Evolutionary conservation across 441 rosid species (phyloP), one percentile per base, ranked within the genome.

Genomic region (Jatropha multifida): DNA sequence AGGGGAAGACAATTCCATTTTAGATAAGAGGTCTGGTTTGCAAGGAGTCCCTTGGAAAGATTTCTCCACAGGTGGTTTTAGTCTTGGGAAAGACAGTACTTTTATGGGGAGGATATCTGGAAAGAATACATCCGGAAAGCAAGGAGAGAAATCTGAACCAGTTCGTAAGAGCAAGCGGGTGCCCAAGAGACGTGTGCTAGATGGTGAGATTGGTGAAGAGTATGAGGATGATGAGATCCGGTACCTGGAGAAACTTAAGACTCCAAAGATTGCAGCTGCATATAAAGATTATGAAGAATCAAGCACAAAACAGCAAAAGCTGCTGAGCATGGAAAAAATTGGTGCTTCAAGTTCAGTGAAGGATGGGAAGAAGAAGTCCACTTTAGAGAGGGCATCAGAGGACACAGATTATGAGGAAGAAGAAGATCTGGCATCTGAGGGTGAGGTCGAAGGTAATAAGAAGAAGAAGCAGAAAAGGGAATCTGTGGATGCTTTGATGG

Each of bases 151-250:
- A 72, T 73, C 82, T 72, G 96, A 89, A 68, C 68, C 89, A 55
- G 86, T 77, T 83, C 97, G 96, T 49, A 94, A 94, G 89, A 87
- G 97, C 87, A 96, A 86, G 85, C 85, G 96, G 77, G 88, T 77
- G 62, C 89, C 91, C 1, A 93, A 92, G 88, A 96, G 83, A 76
- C 90, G 86, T 58, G 83, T 83, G 40, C 68, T 84, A 42, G 97
- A 87, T 80, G 90, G 85, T 69, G 97, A 87, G 49, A 85, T 88
- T 76, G 86, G 78, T 74, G 90, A 85, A 44, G 91, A 86, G 13
- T 89, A 89, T 13, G 90, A 79, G 67, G 97, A 96, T 74, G 96
- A 85, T 71, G 98, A 96, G 91, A 88, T 94, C 73, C 89, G 90
- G 7, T 96, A 85, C 81, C 71, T 96, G 75, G 97, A 94, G 76